Conservation (phyloP, 1,284 basidiomycete species). For the Boletellus dicymbophilus region DNA sequence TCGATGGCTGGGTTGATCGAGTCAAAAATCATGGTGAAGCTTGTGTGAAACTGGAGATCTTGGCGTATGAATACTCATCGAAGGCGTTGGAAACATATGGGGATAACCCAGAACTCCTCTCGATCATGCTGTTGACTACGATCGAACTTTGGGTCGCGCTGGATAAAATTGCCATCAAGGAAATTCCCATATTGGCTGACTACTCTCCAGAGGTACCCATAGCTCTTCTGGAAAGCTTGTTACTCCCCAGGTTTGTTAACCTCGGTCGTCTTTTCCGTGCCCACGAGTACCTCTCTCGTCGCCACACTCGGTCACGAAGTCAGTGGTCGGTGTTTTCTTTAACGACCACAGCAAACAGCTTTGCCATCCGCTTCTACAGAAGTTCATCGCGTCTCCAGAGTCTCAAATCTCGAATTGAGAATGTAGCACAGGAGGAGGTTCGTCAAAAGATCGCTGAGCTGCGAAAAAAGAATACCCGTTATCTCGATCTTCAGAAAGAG, state of each 20-base stretch:
- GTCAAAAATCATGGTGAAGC: neutral
- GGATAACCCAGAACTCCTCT: neutral
- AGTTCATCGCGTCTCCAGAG: conserved; percentile 13
- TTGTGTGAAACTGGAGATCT: neutral
- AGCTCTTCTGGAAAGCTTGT: neutral
- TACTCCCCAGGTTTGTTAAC: neutral
- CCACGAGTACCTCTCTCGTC: conserved; percentile 31
- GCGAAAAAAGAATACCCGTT: conserved; percentile 9
- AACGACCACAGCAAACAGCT: conserved; percentile 15
- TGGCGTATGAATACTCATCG: neutral
- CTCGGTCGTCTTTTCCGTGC: conserved; percentile 3
- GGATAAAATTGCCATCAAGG: neutral
- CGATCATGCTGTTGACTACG: neutral
- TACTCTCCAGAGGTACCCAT: neutral
- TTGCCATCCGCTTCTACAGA: conserved; percentile 35
- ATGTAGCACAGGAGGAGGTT: conserved; percentile 19
- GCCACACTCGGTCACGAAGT: conserved; percentile 17
- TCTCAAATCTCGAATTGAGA: conserved; percentile 32
- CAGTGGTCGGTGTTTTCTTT: conserved; percentile 24
- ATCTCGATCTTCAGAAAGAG: conserved; percentile 18
- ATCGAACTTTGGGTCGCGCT: neutral
- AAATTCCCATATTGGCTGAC: neutral
- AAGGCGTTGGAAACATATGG: neutral
- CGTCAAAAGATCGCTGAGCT: conserved; percentile 29
- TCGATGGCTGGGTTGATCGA: neutral